Percentiles rank a stretch among this genome's conserved stretches.
phyloP scores from a whole-genome alignment of 768 basidiomycete species.

The Phlebiopsis flavidoalba region DNA sequence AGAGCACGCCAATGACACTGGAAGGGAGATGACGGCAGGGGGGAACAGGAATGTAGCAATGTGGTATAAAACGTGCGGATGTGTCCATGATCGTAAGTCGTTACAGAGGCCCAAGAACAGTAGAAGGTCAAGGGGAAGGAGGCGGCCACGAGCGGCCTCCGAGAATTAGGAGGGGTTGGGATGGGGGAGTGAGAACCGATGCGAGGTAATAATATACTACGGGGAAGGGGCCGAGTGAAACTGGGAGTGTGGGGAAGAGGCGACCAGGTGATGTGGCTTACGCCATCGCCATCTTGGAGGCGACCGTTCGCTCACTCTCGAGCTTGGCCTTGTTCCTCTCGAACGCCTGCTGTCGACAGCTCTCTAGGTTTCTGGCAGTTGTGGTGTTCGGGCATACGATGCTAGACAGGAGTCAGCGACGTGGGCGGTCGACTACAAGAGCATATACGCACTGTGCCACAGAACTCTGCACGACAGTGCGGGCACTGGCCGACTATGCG shows the following conservation, averaged over 20 bases:
- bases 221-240: background rate
- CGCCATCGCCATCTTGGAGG: slow-evolving; percentile 81
- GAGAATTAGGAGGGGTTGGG: slow-evolving; percentile 3
- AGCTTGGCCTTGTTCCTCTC: slow-evolving; percentile 83
- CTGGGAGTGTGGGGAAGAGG: slow-evolving; percentile 7
- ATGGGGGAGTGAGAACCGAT: background rate
- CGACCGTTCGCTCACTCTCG: slow-evolving; percentile 84
- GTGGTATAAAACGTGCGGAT: slow-evolving; percentile 15
- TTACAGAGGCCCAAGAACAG: slow-evolving; percentile 2
- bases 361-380: slow-evolving; percentile 77
- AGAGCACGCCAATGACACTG: slow-evolving; percentile 16
- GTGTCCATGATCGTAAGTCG: slow-evolving; percentile 23
- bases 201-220: background rate
- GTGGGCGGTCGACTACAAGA: background rate
- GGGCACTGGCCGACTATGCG: slow-evolving; percentile 85
- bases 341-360: slow-evolving; percentile 84
- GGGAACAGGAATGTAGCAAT: slow-evolving; percentile 8
- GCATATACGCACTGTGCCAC: slow-evolving; percentile 54
- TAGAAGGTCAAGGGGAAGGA: background rate
- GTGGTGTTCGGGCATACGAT: slow-evolving; percentile 88
- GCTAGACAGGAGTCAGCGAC: slow-evolving; percentile 37
- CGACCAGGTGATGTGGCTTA: slow-evolving; percentile 27
- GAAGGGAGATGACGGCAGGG: slow-evolving; percentile 6
- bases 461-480: slow-evolving; percentile 75
- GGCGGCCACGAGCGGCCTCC: slow-evolving; percentile 15